These are phyloP conservation scores for Pinus taeda DNA, from an alignment of 75 land plant genomes.

Conservation along the genomic window DNA sequence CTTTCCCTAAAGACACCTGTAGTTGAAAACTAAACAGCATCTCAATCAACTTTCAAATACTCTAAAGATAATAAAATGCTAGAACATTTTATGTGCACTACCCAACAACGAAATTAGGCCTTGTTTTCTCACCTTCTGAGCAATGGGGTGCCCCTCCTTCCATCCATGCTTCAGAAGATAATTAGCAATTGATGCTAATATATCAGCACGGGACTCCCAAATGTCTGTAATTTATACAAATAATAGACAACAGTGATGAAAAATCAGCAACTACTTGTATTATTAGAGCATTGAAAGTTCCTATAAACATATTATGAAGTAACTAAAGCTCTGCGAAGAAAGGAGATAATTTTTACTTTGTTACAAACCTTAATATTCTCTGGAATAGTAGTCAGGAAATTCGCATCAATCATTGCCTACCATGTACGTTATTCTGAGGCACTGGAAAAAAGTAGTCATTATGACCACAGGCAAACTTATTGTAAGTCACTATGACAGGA, in stretches of 20 bases:
- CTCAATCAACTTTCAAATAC: neutral
- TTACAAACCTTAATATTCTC: too few species aligned
- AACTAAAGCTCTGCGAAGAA: too few species aligned
- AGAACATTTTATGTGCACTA: too few species aligned
- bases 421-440: too few species aligned
- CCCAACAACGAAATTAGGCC: neutral
- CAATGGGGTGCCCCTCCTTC: slow-evolving; percentile 27
- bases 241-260: neutral
- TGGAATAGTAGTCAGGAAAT: too few species aligned
- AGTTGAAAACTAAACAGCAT: neutral
- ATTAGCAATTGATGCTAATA: slow-evolving; percentile 40
- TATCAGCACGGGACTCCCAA: slow-evolving; percentile 29
- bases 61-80: neutral
- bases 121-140: slow-evolving; percentile 24
- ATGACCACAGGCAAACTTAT: too few species aligned
- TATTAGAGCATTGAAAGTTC: too few species aligned
- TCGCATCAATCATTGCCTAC: too few species aligned
- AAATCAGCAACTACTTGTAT: neutral
- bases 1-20: slow-evolving; percentile 20
- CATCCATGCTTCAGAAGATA: slow-evolving; percentile 35
- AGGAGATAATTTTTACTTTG: too few species aligned
- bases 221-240: slow-evolving; percentile 21
- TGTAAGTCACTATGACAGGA: too few species aligned
- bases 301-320: too few species aligned
- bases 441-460: too few species aligned